Base-by-base conservation (phyloP, 2,329 filamentous ascomycete species). In the Pseudogymnoascus sp. region DNA sequence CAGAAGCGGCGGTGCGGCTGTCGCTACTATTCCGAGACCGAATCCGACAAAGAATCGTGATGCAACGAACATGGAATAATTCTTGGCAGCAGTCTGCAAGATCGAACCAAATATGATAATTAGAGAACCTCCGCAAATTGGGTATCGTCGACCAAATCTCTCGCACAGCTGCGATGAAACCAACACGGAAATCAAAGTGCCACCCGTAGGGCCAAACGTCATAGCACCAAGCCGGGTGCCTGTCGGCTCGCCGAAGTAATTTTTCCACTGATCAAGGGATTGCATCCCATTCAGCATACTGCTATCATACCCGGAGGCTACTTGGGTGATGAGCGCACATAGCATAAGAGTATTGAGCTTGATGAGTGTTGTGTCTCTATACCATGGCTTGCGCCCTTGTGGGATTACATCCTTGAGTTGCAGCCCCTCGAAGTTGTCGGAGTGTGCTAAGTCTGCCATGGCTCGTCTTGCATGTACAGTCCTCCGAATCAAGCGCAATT, bases 151-250 rank as follows among this genome's bases (percentile, higher is more conserved):
- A 1, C 73, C 73, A 4, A 71, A 67, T 33, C 64, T 63, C 21
- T 74, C 73, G 19, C 64, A 73, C 0, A 74, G 66, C 7, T 72
- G 70, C 0, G 71, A 72, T 28, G 47, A 53, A 53, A 53, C 47
- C 47, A 53, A 31, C n/a, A 53, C 47, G n/a, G 47, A 53, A 9
- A 78, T 67, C 8, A 80, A 72, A 40, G 76, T 76, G 35, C 78
- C 78, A 13, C 75, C 70, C 0, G 74, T 73, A 36, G 78, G 74
- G 3, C 75, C 70, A 5, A 76, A 73, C 38, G 74, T 76, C 50
- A 78, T 72, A 6, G 75, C 68, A 33, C 76, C 77, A 0, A 78
- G 72, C 15, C 73, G 67, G n/a, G 73, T 70, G 3, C 74, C 76
- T 13, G 66, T 44, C 1, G 77, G 77, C 38, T 76, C 68, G 26